A percentile compares a stretch with the other conserved stretches of the same genome.
Conservation (phyloP, 2,329 filamentous ascomycete species). For the Sclerotinia subarctica region DNA sequence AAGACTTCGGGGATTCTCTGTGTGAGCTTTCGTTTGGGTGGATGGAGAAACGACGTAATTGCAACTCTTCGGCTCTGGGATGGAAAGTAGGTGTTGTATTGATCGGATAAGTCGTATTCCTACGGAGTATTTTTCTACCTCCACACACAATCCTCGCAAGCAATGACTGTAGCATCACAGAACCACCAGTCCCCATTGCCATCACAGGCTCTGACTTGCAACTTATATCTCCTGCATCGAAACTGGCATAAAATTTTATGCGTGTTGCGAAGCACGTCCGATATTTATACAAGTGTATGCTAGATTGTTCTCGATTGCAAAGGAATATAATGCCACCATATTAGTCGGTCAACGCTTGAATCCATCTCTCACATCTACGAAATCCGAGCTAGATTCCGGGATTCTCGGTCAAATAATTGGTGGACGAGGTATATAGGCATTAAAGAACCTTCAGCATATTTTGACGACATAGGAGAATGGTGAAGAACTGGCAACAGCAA, state of each 20-base stretch:
- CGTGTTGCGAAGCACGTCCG: constrained; percentile 57
- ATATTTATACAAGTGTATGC: constrained; percentile 45
- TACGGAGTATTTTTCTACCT: background rate
- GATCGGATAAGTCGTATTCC: background rate
- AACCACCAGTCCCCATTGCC: constrained; percentile 39
- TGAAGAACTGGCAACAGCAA: constrained; percentile 42
- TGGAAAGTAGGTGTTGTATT: background rate
- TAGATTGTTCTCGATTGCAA: background rate
- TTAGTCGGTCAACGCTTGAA: background rate
- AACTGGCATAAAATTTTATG: constrained; percentile 48
- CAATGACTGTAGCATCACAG: background rate
- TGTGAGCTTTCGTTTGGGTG: background rate
- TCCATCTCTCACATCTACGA: background rate
- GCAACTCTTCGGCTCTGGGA: background rate
- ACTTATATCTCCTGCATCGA: constrained; percentile 45
- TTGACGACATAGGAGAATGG: constrained; percentile 50
- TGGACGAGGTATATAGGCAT: constrained; percentile 53
- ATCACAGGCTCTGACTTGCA: constrained; percentile 45
- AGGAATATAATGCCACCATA: background rate
- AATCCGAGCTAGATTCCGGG: constrained; percentile 27
- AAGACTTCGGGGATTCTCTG: no score
- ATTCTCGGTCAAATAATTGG: constrained; percentile 49
- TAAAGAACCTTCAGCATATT: constrained; percentile 51
- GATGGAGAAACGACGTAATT: background rate
- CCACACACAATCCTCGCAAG: background rate